Percentiles rank a stretch among this genome's conserved stretches.
Conservation (phyloP, 2,329 filamentous ascomycete species). For the Colletotrichum agaves region DNA sequence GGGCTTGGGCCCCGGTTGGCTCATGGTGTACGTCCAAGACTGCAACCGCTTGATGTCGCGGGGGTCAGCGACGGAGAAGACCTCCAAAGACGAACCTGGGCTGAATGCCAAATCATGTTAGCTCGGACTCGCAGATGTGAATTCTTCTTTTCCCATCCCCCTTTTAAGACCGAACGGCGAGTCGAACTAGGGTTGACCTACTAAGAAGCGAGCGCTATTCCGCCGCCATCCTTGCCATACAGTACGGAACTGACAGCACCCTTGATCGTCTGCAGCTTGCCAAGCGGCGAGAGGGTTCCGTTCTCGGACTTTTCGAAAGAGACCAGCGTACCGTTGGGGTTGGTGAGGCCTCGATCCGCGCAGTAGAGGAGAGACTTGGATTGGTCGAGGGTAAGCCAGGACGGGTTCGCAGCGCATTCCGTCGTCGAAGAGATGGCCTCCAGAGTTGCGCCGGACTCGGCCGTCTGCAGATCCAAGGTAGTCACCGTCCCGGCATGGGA, state of each 20-base stretch:
- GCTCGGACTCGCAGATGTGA: not conserved
- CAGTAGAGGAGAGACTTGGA: constrained; percentile 36
- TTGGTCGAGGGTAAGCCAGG: constrained; percentile 37
- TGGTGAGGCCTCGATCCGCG: constrained; percentile 27
- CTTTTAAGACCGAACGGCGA: not conserved
- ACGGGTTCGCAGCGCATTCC: constrained; percentile 37
- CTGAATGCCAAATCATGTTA: not conserved
- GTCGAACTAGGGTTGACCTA: constrained; percentile 21
- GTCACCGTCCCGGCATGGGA: constrained; percentile 61
- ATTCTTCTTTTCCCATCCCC: not conserved
- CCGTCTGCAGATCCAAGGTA: constrained; percentile 52
- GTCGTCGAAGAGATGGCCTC: constrained; percentile 27
- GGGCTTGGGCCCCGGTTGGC: constrained; percentile 54
- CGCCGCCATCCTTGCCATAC: constrained; percentile 34
- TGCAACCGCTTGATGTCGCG: constrained; percentile 34
- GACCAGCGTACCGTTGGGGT: constrained; percentile 32
- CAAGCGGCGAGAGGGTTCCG: constrained; percentile 29
- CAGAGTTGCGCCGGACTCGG: constrained; percentile 8
- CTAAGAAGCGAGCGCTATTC: constrained; percentile 39
- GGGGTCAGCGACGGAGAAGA: constrained; percentile 33
- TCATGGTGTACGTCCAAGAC: constrained; percentile 50
- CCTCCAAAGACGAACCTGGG: constrained; percentile 27
- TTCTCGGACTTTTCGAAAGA: constrained; percentile 33
- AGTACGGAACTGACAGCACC: constrained; percentile 37
- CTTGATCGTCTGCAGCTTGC: constrained; percentile 32